Evolutionary conservation across 2,329 filamentous ascomycete genomes (phyloP), one percentile per base, ranked within the genome.

Genomic region (Coniochaeta sp.): DNA sequence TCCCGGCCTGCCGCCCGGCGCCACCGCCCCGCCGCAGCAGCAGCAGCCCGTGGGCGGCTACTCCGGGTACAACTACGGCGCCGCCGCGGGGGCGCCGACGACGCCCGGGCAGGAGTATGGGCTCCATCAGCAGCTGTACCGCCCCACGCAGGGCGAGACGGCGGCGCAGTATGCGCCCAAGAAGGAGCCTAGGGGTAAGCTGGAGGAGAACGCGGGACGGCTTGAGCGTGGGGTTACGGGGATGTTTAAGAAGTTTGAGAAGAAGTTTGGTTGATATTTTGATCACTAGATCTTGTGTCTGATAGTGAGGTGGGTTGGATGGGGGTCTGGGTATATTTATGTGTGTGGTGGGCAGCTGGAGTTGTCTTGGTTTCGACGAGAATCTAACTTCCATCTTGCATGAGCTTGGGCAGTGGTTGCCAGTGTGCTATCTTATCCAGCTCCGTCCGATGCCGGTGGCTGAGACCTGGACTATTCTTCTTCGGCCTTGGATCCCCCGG

Each of bases 171-270:
- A 79, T 44, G 72, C 75, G 62, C 68, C 73, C 5, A 80, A 79
- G 68, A 72, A 72, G 59, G 80, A 83, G 60, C 68, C 72, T 3
- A 72, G 74, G 62, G 82, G 74, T 7, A 83, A 80, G 69, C 72
- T 91, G 33, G 88, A 89, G 67, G 83, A 86, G 70, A 81, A 84
- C 62, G 84, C 88, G 0, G 85, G 84, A 31, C 80, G 83, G 66
- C 67, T 91, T 36, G 89, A 92, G 75, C 86, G 85, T 71, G 86
- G 88, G 1, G 82, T 91, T 5, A 82, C 84, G 31, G 85, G 86
- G 7, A 87, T 91, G 78, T 73, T 92, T 65, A 91, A 88, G 81
- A 90, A 87, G 75, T 81, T 92, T 72, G 89, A 92, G 76, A 91
- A 90, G 84, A 89, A 85, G 70, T 87, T 88, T 74, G 81, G 79